phyloP scores from a whole-genome alignment of 768 basidiomycete genomes.

The Mrakia hoshinonis region DNA sequence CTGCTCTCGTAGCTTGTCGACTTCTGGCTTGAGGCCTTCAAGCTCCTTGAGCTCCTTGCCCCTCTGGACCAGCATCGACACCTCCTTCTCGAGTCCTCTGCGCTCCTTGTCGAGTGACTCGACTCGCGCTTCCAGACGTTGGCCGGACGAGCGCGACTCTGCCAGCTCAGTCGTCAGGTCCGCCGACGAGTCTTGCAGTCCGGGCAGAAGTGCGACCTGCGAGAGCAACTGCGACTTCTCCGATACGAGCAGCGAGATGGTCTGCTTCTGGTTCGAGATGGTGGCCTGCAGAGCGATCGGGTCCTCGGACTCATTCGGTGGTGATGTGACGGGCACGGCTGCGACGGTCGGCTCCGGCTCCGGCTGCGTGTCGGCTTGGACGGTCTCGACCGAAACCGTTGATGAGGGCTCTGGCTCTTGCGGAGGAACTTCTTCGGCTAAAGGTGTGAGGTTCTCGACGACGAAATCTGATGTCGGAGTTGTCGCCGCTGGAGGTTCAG shows the following conservation, averaged over 20 bases:
- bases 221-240: conserved; percentile 56
- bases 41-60: conserved; percentile 20
- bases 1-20: conserved; percentile 2
- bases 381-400: neutral
- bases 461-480: neutral
- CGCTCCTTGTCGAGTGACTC: conserved; percentile 21
- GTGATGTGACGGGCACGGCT: neutral
- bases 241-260: conserved; percentile 65
- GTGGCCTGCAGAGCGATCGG: neutral
- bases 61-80: conserved; percentile 9
- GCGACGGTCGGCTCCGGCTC: neutral
- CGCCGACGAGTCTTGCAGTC: conserved; percentile 29
- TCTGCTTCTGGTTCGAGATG: conserved; percentile 46
- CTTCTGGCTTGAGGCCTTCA: conserved; percentile 10
- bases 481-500: neutral
- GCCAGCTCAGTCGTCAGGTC: conserved; percentile 11
- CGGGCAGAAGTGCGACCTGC: conserved; percentile 52
- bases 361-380: neutral
- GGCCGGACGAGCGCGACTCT: conserved; percentile 13
- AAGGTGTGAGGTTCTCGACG: neutral
- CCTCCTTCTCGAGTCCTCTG: conserved; percentile 15
- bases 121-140: conserved; percentile 18
- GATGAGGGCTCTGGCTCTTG: neutral
- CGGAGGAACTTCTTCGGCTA: neutral
- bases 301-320: neutral